Evolutionary conservation across 1,284 basidiomycete species (phyloP).

Genomic region (Cryptococcus depauperatus): DNA sequence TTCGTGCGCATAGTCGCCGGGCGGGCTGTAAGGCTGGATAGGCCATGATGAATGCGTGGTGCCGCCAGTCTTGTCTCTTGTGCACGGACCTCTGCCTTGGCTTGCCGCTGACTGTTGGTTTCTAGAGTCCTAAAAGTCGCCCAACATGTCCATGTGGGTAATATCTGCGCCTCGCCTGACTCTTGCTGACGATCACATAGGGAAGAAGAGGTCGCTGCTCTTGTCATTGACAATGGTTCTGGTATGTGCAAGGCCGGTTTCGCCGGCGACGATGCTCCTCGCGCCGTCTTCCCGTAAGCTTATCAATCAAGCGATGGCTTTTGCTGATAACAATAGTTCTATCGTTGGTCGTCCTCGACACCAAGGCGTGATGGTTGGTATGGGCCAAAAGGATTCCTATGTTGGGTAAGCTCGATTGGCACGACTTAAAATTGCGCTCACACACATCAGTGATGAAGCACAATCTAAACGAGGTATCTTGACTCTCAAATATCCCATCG

Average conservation of each 20-base stretch:
- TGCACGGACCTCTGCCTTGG: not conserved
- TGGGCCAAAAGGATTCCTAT: constrained; percentile 81
- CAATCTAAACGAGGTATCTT: constrained; percentile 94
- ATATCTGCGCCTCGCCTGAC: constrained; percentile 1
- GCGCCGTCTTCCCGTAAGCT: constrained; percentile 62
- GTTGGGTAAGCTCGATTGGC: constrained; percentile 54
- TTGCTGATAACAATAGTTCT: constrained; percentile 50
- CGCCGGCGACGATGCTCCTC: constrained; percentile 67
- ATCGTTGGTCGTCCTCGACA: constrained; percentile 89
- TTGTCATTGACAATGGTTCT: constrained; percentile 71
- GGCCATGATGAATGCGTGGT: not conserved
- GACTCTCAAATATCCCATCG: constrained; percentile 76
- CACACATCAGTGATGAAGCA: constrained; percentile 64
- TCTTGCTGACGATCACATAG: constrained; percentile 11
- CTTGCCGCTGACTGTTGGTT: not conserved
- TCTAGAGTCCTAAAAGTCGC: not conserved
- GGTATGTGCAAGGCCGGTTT: constrained; percentile 92
- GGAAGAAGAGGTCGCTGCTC: constrained; percentile 45
- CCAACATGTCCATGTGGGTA: constrained; percentile 10
- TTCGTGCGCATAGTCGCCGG: too few species aligned
- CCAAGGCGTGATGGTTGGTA: constrained; percentile 86
- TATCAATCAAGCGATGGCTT: not conserved
- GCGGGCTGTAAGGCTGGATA: too few species aligned
- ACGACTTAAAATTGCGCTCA: not conserved
- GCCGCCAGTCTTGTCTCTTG: not conserved